Base-by-base conservation (phyloP, 2,329 filamentous ascomycete species). In the Cladosporium sp. region DNA sequence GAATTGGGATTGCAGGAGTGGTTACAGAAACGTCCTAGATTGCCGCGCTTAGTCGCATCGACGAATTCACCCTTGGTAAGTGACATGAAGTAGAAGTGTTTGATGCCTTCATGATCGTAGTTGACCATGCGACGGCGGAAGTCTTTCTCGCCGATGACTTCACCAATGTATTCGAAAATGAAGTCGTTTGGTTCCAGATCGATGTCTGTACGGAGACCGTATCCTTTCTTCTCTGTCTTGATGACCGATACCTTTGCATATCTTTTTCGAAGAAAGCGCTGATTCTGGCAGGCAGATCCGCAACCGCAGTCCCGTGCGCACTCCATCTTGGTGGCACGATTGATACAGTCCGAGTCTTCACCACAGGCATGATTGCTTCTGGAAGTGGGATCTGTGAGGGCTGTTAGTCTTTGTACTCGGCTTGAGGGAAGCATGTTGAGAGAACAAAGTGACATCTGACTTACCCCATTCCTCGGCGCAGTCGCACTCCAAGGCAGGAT, bases 21-120 rank as follows among this genome's bases (percentile, higher is more conserved):
- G 70, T 99, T 99, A 83, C 94, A 99, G 72, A 99, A 99, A 30
- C 94, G 88, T 54, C 92, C 94, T 5, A 99, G 83, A 66, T 97
- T 97, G 52, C 94, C 94, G 73, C 91, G 96, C 72, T 94, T 96
- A 9, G 94, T 99, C 20, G 94, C 94, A 76, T 99, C 94, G 60
- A 99, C 92, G 71, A 97, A 99, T 74, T 97, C 94, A 69, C 87
- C 90, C 74, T 96, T 96, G 71, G 86, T 96, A 62, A 99, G 86
- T 28, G 94, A 97, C 94, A 99, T 99, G 79, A 99, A 99, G 76
- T 99, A 99, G 74, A 99, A 99, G 76, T 99, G 94, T 74, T 95
- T 96, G 81, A 99, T 97, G 61, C 92, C 92, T 73, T 97, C 91
- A 50, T 94, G 84, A 71, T 97, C 92, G 75, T 99, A 99, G 69